A percentile compares a stretch with the other conserved stretches of the same genome.
Evolutionary conservation across 371 early-diverging fungal genomes (phyloP).

Genomic region (Saksenaea oblongispora): DNA sequence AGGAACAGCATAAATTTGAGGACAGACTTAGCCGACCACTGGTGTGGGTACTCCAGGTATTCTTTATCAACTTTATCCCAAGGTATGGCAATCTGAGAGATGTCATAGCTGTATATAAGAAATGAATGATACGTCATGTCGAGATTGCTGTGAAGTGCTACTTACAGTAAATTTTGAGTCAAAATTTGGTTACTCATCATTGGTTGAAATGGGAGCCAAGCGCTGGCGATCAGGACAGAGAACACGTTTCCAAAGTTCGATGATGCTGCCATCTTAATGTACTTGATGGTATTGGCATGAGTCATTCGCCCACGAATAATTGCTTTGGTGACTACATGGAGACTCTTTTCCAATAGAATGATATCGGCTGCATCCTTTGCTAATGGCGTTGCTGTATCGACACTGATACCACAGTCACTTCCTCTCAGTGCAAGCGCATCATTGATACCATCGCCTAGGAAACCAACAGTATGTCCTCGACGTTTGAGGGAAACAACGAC

Average conservation of each 20-base stretch:
- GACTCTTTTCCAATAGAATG: slow-evolving; percentile 51
- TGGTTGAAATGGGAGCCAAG: slow-evolving; percentile 47
- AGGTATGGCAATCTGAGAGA: slow-evolving; percentile 37
- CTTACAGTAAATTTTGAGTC: slow-evolving; percentile 43
- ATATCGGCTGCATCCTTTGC: slow-evolving; percentile 82
- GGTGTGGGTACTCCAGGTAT: slow-evolving; percentile 34
- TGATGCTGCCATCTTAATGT: slow-evolving; percentile 45
- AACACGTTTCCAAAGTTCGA: slow-evolving; percentile 50
- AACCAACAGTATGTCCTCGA: slow-evolving; percentile 45
- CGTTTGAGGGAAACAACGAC: slow-evolving; percentile 47
- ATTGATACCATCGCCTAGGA: slow-evolving; percentile 95
- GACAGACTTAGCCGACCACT: slow-evolving; percentile 36
- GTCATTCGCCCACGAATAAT: slow-evolving; percentile 37
- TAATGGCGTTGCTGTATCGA: slow-evolving; percentile 80
- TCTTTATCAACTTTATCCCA: slow-evolving; percentile 45
- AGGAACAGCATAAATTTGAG: slow-evolving; percentile 42
- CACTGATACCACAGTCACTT: slow-evolving; percentile 84
- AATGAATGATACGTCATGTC: not conserved
- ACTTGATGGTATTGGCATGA: slow-evolving; percentile 19
- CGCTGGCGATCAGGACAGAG: slow-evolving; percentile 37
- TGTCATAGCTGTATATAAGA: not conserved
- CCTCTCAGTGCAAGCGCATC: slow-evolving; percentile 91
- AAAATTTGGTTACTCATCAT: slow-evolving; percentile 40
- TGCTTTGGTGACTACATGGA: slow-evolving; percentile 33
- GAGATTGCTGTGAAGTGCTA: not conserved